phyloP scores from a whole-genome alignment of 805 yeast species.

The Debaryomyces tyrocola region DNA sequence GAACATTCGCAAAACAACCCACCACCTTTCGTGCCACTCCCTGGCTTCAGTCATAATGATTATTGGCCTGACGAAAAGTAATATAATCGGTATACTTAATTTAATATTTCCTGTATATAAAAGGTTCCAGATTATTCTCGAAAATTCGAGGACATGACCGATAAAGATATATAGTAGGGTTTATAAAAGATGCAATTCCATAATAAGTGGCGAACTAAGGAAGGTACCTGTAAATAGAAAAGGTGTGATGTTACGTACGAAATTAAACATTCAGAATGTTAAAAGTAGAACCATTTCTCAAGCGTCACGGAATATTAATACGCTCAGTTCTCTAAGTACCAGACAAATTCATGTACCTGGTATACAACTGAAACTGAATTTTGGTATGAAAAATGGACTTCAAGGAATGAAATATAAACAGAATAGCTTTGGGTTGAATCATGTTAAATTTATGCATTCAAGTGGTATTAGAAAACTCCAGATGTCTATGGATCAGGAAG shows the following conservation, averaged over 20 bases:
- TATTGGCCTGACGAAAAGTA: conserved; percentile 43
- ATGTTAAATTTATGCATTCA: no score
- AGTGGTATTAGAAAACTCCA: conserved; percentile 18
- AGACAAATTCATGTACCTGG: neutral
- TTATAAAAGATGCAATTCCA: neutral
- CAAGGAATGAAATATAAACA: no score
- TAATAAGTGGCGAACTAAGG: neutral
- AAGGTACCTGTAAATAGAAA: neutral
- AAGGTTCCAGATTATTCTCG: conserved; percentile 13
- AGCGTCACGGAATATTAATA: neutral
- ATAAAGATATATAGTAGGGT: neutral
- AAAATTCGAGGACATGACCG: conserved; percentile 11
- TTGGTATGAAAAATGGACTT: no score
- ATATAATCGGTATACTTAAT: neutral
- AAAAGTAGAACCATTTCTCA: neutral
- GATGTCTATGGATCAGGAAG: conserved; percentile 45
- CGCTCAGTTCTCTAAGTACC: neutral
- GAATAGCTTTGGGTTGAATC: no score
- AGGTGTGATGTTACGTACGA: neutral
- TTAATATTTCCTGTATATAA: conserved; percentile 2
- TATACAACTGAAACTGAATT: neutral
- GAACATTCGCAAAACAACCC: conserved; percentile 19
- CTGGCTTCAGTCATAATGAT: conserved; percentile 46
- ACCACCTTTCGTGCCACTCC: conserved; percentile 45
- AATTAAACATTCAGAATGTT: neutral